Conservation (phyloP, 2,329 filamentous ascomycete genomes). For the Colletotrichum shisoi region DNA sequence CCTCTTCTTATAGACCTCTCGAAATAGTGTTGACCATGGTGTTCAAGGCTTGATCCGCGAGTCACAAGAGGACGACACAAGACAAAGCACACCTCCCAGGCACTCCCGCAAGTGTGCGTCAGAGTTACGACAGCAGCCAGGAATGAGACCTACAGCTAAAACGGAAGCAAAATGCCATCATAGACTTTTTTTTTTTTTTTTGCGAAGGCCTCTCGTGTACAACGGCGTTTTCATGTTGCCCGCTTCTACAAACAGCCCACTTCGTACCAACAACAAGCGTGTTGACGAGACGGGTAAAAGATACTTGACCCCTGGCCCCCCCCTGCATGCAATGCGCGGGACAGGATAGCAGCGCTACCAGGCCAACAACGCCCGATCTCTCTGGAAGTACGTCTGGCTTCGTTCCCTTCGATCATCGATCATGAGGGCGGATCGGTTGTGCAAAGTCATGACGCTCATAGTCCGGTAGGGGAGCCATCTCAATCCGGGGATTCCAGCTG, state of each 20-base stretch:
- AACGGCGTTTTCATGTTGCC: constrained; percentile 13
- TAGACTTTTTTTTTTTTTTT: constrained; percentile 15
- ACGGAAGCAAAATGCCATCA: constrained; percentile 34
- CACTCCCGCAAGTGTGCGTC: neutral
- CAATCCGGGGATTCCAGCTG: neutral
- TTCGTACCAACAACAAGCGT: neutral
- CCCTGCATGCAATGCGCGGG: neutral
- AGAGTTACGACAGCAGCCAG: neutral
- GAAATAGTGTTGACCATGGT: too few species aligned
- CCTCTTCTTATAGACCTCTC: constrained; percentile 36
- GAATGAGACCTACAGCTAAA: neutral
- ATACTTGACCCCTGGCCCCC: neutral
- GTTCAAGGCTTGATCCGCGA: neutral
- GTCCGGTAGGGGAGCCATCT: neutral
- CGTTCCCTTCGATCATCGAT: constrained; percentile 17
- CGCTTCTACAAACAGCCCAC: neutral
- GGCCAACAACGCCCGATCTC: constrained; percentile 22
- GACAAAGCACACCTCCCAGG: neutral
- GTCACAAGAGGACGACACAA: neutral
- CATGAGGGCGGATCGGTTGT: constrained; percentile 2
- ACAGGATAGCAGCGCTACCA: constrained; percentile 8
- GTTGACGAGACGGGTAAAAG: constrained; percentile 1
- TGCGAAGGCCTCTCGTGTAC: neutral
- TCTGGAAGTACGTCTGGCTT: neutral
- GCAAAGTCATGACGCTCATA: constrained; percentile 36